phyloP scores from a whole-genome alignment of 2,329 filamentous ascomycete species.

The Uncinocarpus reesii region DNA sequence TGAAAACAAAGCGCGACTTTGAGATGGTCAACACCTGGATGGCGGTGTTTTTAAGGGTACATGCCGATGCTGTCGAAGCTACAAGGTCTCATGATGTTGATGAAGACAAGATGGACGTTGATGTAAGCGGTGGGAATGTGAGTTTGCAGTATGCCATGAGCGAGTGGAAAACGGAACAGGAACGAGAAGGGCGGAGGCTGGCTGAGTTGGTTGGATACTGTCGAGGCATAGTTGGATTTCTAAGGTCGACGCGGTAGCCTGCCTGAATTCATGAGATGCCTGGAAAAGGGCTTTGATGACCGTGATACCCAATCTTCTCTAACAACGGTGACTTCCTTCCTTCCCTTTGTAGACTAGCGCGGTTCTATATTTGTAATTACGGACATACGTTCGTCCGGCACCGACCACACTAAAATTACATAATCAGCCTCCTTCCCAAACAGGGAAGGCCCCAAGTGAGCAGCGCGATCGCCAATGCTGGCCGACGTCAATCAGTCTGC shows the following conservation, averaged over 20 bases:
- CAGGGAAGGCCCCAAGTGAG: too few species aligned
- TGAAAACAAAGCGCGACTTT: slow-evolving; percentile 66
- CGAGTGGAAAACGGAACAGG: slow-evolving; percentile 63
- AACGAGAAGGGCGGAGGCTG: slow-evolving; percentile 59
- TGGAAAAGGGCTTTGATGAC: background rate
- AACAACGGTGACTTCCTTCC: too few species aligned
- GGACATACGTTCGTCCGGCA: too few species aligned
- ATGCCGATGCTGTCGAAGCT: slow-evolving; percentile 50
- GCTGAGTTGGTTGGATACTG: slow-evolving; percentile 76
- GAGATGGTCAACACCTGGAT: slow-evolving; percentile 96
- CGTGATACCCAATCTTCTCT: too few species aligned
- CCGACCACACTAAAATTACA: too few species aligned
- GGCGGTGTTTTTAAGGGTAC: slow-evolving; percentile 78
- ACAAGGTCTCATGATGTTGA: slow-evolving; percentile 13
- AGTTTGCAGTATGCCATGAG: slow-evolving; percentile 49
- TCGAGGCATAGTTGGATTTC: slow-evolving; percentile 71
- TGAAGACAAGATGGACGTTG: slow-evolving; percentile 22
- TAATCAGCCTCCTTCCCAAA: too few species aligned
- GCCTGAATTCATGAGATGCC: background rate
- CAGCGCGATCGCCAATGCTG: too few species aligned
- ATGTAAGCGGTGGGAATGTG: slow-evolving; percentile 33
- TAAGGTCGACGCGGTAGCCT: slow-evolving; percentile 48
- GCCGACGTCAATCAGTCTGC: too few species aligned
- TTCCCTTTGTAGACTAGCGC: too few species aligned
- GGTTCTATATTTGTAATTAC: too few species aligned